Base-by-base conservation (phyloP, 2,329 filamentous ascomycete species). In the Aspergillus bombycis region DNA sequence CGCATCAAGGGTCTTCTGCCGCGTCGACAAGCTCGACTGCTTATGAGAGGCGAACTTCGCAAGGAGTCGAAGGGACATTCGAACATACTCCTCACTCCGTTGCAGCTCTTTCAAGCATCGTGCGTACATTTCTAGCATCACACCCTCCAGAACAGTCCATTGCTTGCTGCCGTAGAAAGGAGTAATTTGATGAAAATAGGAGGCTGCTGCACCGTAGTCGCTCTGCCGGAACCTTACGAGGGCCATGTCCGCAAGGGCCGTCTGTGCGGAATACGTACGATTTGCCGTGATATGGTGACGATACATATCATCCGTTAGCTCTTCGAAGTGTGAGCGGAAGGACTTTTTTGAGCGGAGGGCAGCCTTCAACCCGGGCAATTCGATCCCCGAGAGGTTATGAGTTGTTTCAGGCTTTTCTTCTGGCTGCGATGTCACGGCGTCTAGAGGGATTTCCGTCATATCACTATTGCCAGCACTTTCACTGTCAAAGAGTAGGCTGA, bases 51-150 rank as follows among this genome's bases (percentile, higher is more conserved):
- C 77, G 65, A 77, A 79, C 61, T 77, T 77, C 14, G 76, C 72
- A 46, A 80, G 79, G 1, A 97, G 81, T 70, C 91, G 90, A 16
- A 97, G 82, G 10, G 92, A 84, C 10, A 91, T 89, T 28, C 87
- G 86, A 19, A 94, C 88, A 71, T 93, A 96, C 65, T 96, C 92
- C 58, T 94, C 91, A 64, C 88, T 88, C 16, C 88, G 87, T 56
- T 90, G 84, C 32, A 97, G 84, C 69, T 92, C 86, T 67, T 91
- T 90, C 32, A 99, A 83, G 75, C 94, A 98, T 56, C 87, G 86
- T 0, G 91, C 87, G 74, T 97, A 95, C 84, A 97, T 90, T 67
- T 92, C 87, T 7, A 98, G 84, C 85, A 97, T 91, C 0, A 90
- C 90, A 4, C 93, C 82, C 73, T 98, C 93, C 14, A 97, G 83